phyloP scores from a whole-genome alignment of 2,329 filamentous ascomycete genomes.

The Fusarium dimerum region DNA sequence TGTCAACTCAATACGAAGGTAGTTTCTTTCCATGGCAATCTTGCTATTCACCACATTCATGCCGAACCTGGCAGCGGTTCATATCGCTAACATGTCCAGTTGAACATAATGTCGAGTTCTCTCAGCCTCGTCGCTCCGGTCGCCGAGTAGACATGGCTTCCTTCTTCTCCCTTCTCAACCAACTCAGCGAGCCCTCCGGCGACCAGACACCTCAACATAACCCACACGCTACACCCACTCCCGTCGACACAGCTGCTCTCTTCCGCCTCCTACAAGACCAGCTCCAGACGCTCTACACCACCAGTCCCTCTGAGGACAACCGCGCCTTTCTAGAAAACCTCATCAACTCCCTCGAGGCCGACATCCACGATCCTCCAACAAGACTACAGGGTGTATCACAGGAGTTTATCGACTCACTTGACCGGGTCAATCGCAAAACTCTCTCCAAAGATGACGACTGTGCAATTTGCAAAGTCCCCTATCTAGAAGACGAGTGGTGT shows the following conservation, averaged over 20 bases:
- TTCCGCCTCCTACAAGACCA: constrained; percentile 62
- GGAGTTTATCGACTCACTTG: constrained; percentile 59
- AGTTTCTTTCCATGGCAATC: constrained; percentile 13
- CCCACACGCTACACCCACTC: constrained; percentile 60
- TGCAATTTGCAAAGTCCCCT: constrained; percentile 63
- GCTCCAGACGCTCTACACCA: constrained; percentile 51
- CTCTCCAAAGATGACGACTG: constrained; percentile 55
- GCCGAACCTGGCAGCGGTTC: constrained; percentile 9
- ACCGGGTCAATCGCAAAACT: constrained; percentile 55
- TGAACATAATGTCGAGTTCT: constrained; percentile 62
- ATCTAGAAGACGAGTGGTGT: constrained; percentile 62
- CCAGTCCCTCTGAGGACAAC: constrained; percentile 51
- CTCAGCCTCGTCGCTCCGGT: constrained; percentile 39
- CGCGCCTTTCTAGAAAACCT: constrained; percentile 52
- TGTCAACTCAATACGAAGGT: constrained; percentile 62
- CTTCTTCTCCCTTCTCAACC: constrained; percentile 59
- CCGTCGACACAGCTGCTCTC: constrained; percentile 57
- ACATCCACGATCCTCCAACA: constrained; percentile 54
- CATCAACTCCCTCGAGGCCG: constrained; percentile 47
- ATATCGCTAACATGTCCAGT: constrained; percentile 42
- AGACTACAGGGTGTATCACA: constrained; percentile 57
- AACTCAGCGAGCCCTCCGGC: constrained; percentile 45
- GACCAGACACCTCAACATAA: constrained; percentile 46
- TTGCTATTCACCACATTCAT: constrained; percentile 3
- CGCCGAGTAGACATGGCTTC: constrained; percentile 65